Evolutionary conservation across 2,329 filamentous ascomycete species (phyloP).

Genomic region (Grosmannia clavigera): DNA sequence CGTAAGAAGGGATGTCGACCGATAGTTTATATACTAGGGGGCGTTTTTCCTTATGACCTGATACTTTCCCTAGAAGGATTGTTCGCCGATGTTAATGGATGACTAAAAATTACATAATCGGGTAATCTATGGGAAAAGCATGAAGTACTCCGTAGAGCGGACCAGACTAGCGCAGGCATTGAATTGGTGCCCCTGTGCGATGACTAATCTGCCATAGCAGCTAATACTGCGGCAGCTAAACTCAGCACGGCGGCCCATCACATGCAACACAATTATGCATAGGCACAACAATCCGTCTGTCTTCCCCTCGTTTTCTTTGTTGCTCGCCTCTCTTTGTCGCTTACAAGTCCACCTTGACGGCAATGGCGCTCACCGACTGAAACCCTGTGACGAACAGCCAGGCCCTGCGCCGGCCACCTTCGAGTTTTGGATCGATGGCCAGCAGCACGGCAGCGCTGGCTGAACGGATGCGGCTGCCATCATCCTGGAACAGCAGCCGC

Average conservation of each 20-base stretch:
- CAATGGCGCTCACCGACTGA: conserved; percentile 33
- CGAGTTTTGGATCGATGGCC: conserved; percentile 32
- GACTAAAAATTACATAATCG: background rate
- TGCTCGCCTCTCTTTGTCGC: background rate
- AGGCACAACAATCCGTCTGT: background rate
- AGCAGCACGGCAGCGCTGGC: conserved; percentile 41
- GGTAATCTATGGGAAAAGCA: too few species aligned
- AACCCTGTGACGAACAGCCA: conserved; percentile 49
- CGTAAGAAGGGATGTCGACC: background rate
- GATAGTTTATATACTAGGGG: background rate
- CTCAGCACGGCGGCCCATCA: too few species aligned
- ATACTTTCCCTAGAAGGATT: background rate
- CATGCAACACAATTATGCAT: too few species aligned
- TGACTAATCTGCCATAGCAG: too few species aligned
- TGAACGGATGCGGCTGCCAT: conserved; percentile 35
- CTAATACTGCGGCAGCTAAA: too few species aligned
- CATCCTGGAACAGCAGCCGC: conserved; percentile 43
- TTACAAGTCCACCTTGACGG: conserved; percentile 37
- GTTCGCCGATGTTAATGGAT: too few species aligned
- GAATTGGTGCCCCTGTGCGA: too few species aligned
- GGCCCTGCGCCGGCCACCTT: conserved; percentile 31
- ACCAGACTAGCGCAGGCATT: too few species aligned
- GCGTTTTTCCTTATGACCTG: background rate
- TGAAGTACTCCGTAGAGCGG: too few species aligned
- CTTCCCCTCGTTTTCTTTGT: background rate